Evolutionary conservation across 2,329 filamentous ascomycete species (phyloP), one percentile per base, ranked within the genome.

Genomic region (Apiospora rasikravindrae): DNA sequence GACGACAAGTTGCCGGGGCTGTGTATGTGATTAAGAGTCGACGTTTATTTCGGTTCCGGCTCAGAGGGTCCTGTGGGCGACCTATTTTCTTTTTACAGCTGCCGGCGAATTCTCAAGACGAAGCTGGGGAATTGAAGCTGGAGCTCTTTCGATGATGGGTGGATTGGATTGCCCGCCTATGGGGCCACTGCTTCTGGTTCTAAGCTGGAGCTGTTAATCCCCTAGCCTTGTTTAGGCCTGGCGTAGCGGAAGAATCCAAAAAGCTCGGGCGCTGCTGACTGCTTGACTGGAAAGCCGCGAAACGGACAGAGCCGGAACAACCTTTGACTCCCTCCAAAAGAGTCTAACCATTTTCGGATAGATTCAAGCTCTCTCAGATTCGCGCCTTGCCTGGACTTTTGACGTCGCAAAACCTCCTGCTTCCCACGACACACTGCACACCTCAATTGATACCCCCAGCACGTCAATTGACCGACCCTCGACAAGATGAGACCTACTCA

Each of bases 401-500:
- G 76, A 81, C 76, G 73, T 76, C 72, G 75, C 75, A 71, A 79
- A 79, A 76, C 71, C 74, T 76, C 74, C 73, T 75, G 73, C 73
- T 74, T 72, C 33, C 37, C 19, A 64, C 57, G 57, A 74, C 71
- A 71, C 74, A 72, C 68, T 67, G 69, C 71, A 61, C 71, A 71
- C 70, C 71, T 71, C 78, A 78, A 81, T 81, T 79, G 80, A 80
- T 42, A 14, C 71, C 74, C 69, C 70, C 75, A 70, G 66, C 45
- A 74, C 77, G 72, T 76, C 78, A 75, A 77, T 79, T 76, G 76
- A 77, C 71, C 64, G 45, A 67, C 74, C 69, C 37, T 24, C 73
- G 71, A 74, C 81, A 85, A 74, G 61, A 87, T 87, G 86, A 83
- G 82, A 77, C 85, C 86, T 77, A 84, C 85, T 78, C 84, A 85